These are phyloP conservation scores for Zopfochytrium polystomum DNA, from an alignment of 371 early-diverging fungal species.

Conservation along the genomic window DNA sequence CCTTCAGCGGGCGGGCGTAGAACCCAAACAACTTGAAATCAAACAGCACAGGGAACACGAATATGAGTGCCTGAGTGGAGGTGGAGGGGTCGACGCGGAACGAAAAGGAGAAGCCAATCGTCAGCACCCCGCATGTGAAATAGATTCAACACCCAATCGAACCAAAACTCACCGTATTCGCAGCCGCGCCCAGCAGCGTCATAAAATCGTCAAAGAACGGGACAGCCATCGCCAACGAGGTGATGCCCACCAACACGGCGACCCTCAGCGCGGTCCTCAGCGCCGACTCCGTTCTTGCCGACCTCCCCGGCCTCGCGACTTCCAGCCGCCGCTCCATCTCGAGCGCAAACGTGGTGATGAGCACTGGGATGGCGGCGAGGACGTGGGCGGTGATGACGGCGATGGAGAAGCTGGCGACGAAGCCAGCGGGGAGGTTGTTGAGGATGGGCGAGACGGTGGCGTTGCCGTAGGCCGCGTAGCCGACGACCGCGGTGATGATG, in stretches of 20 bases:
- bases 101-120: slow-evolving; percentile 65
- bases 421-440: slow-evolving; percentile 64
- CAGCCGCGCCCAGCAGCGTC: slow-evolving; percentile 77
- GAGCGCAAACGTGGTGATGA: slow-evolving; percentile 73
- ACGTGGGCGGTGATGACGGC: slow-evolving; percentile 80
- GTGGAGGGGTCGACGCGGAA: slow-evolving; percentile 69
- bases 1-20: slow-evolving; percentile 52
- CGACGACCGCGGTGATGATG: slow-evolving; percentile 68
- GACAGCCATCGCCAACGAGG: slow-evolving; percentile 64
- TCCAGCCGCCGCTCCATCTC: slow-evolving; percentile 34
- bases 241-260: slow-evolving; percentile 52
- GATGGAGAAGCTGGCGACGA: slow-evolving; percentile 61
- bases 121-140: slow-evolving; percentile 52
- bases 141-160: slow-evolving; percentile 38
- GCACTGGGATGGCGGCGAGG: slow-evolving; percentile 75
- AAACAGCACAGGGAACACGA: slow-evolving; percentile 80
- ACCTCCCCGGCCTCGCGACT: slow-evolving; percentile 8
- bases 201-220: slow-evolving; percentile 80
- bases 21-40: slow-evolving; percentile 73
- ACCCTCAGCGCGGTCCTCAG: slow-evolving; percentile 50
- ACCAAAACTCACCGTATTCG: slow-evolving; percentile 47
- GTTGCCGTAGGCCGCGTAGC: slow-evolving; percentile 79
- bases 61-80: slow-evolving; percentile 66
- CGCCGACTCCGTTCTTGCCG: not conserved
- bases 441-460: slow-evolving; percentile 68